Conservation (phyloP, 441 rosid species). For the Metrosideros polymorpha region DNA sequence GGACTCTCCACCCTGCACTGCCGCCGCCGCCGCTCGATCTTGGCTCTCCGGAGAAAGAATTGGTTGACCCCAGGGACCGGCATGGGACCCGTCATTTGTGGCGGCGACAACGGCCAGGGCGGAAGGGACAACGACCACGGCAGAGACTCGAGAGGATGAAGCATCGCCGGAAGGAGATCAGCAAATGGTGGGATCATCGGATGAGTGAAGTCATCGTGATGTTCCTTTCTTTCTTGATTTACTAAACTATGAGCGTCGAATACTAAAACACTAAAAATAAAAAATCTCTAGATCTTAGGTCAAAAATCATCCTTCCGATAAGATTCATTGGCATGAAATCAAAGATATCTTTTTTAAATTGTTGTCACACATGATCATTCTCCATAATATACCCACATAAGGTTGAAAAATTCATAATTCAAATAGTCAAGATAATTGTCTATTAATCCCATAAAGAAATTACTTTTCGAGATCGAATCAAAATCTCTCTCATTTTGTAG, state of each 20-base stretch:
- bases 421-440: background rate
- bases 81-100: background rate
- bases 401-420: background rate
- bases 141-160: background rate
- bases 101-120: background rate
- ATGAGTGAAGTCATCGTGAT: background rate
- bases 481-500: background rate
- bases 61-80: background rate
- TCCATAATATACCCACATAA: background rate
- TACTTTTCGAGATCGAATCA: background rate
- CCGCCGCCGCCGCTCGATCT: background rate
- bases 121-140: background rate
- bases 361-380: background rate
- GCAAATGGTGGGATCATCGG: background rate
- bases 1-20: background rate
- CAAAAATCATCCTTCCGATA: background rate
- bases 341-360: background rate
- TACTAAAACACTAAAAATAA: background rate
- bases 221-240: background rate
- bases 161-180: background rate
- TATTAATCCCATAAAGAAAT: background rate
- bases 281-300: background rate
- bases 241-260: too few relatives aligned
- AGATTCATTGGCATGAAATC: background rate
- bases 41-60: background rate